These are phyloP conservation scores for Beauveria sp. DNA, from an alignment of 2,329 filamentous ascomycete species.

Conservation along the genomic window DNA sequence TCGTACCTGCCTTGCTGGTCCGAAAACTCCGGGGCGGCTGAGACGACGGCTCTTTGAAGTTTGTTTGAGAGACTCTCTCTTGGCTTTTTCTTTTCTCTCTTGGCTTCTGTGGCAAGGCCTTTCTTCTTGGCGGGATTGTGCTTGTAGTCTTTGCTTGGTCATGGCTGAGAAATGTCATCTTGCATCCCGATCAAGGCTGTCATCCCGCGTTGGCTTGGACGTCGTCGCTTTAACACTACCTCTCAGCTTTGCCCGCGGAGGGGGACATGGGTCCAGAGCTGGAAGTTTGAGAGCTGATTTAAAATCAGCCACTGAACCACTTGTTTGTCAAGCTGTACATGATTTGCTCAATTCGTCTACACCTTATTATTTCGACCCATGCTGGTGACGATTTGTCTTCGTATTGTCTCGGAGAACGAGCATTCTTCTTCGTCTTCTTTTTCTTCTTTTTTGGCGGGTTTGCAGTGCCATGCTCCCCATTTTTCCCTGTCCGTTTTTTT, in stretches of 20 bases:
- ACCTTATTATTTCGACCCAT: too few relatives aligned
- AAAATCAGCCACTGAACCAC: not conserved
- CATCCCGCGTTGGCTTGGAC: not conserved
- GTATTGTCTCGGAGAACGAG: too few relatives aligned
- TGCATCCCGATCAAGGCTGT: not conserved
- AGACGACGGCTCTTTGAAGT: not conserved
- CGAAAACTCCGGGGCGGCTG: conserved; percentile 4
- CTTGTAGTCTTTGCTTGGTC: not conserved
- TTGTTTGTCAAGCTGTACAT: not conserved
- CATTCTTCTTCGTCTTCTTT: too few relatives aligned
- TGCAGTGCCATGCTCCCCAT: too few relatives aligned
- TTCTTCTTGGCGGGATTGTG: not conserved
- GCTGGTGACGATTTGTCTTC: too few relatives aligned
- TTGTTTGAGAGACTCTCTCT: too few relatives aligned
- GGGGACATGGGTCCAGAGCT: not conserved
- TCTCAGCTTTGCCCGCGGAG: too few relatives aligned
- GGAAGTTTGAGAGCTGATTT: not conserved
- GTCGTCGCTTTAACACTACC: not conserved
- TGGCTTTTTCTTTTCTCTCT: too few relatives aligned
- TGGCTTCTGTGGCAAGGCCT: not conserved
- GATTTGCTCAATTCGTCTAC: not conserved
- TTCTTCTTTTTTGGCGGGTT: too few relatives aligned
- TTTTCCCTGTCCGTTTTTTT: too few relatives aligned
- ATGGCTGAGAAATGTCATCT: not conserved
- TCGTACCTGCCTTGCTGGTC: not conserved